A percentile compares a stretch with the other conserved stretches of the same genome.
Evolutionary conservation across 306 rosid genomes (phyloP).

Genomic region (Echinosophora koreensis): DNA sequence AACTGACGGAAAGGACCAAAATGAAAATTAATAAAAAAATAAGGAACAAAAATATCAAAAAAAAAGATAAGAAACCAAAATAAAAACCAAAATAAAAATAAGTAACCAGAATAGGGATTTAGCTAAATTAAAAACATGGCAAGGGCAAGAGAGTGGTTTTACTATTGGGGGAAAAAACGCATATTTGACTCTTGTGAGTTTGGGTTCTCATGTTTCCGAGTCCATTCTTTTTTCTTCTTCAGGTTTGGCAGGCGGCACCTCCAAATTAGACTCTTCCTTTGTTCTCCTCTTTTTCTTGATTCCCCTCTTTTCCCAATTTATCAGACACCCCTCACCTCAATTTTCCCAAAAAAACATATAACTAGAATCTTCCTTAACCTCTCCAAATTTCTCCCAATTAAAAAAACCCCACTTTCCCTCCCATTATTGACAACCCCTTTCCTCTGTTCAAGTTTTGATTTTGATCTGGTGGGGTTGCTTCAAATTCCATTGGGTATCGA

Average conservation of each 20-base stretch:
- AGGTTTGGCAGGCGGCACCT: conserved; percentile 64
- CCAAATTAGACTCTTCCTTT: conserved; percentile 49
- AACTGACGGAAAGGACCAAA: too few species aligned
- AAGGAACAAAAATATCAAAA: too few species aligned
- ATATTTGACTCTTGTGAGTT: conserved; percentile 35
- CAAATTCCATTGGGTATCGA: neutral
- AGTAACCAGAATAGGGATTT: too few species aligned
- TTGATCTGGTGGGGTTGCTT: too few species aligned
- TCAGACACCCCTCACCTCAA: conserved; percentile 8
- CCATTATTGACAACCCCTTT: too few species aligned
- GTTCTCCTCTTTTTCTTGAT: neutral
- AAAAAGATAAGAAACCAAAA: too few species aligned
- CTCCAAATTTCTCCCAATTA: neutral
- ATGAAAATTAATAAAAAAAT: too few species aligned
- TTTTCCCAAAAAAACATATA: conserved; percentile 19
- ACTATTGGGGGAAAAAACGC: neutral
- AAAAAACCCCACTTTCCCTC: neutral
- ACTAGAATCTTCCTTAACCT: conserved; percentile 13
- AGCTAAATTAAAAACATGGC: too few species aligned
- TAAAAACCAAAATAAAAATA: too few species aligned
- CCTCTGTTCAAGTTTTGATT: neutral
- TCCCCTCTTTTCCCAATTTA: conserved; percentile 15
- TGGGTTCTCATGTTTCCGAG: neutral
- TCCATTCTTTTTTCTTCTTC: neutral
- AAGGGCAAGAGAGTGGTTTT: conserved; percentile 43